phyloP scores from a whole-genome alignment of 495 filamentous ascomycete genomes.

The Neurospora terricola region DNA sequence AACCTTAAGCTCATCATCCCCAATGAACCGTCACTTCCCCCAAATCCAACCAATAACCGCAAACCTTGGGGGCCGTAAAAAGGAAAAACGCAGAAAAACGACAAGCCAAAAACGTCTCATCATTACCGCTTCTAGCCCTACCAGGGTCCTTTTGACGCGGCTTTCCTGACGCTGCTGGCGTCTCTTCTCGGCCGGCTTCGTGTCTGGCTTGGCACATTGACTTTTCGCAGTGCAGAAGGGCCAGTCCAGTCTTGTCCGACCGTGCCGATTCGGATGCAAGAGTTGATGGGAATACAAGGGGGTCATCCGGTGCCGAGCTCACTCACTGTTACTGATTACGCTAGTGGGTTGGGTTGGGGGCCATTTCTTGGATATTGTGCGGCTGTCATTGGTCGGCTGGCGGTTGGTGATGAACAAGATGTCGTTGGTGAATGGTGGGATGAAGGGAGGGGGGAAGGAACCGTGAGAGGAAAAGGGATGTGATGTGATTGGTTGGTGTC shows the following conservation, averaged over 20 bases:
- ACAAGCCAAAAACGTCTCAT: background rate
- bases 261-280: background rate
- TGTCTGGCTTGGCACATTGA: background rate
- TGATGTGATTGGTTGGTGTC: background rate
- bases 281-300: background rate
- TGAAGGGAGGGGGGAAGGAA: background rate
- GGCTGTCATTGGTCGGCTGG: background rate
- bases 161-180: background rate
- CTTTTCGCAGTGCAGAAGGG: background rate
- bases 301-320: background rate
- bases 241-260: background rate
- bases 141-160: background rate
- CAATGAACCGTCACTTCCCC: background rate
- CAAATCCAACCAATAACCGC: background rate
- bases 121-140: background rate
- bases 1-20: background rate
- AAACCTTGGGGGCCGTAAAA: background rate
- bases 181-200: background rate
- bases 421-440: background rate
- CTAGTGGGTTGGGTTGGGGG: background rate
- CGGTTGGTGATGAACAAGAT: background rate
- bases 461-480: background rate
- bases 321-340: background rate
- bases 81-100: conserved; percentile 1
- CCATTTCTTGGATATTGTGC: background rate